Conservation (phyloP, 768 basidiomycete genomes). For the Boletus sensibilis region DNA sequence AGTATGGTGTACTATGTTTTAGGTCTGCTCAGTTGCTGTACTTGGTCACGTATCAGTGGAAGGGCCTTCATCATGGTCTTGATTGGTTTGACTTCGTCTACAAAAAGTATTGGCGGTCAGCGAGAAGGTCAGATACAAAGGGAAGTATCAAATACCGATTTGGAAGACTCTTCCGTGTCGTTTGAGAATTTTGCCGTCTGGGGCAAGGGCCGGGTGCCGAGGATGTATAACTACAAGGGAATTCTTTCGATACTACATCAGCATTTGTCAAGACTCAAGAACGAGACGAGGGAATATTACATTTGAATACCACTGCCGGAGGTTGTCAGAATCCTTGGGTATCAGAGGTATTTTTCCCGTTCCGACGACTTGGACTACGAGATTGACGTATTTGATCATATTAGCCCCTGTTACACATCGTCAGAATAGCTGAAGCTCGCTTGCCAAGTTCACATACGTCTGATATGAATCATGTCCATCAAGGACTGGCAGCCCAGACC, state of each 20-base stretch:
- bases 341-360: slow-evolving; percentile 52
- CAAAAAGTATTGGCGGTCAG: not conserved
- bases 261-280: not conserved
- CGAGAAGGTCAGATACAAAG: not conserved
- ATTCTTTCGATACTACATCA: slow-evolving; percentile 45
- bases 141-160: slow-evolving; percentile 50
- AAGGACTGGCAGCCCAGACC: slow-evolving; percentile 79
- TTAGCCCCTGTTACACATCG: slow-evolving; percentile 38
- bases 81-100: slow-evolving; percentile 73
- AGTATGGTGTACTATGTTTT: slow-evolving; percentile 7
- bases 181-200: slow-evolving; percentile 44
- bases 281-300: slow-evolving; percentile 36
- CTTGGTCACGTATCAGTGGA: slow-evolving; percentile 59
- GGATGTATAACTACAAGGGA: slow-evolving; percentile 70
- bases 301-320: slow-evolving; percentile 71
- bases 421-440: not conserved
- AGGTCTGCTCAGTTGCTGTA: slow-evolving; percentile 35
- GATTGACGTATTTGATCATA: slow-evolving; percentile 63
- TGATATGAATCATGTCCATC: slow-evolving; percentile 67
- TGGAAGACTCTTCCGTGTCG: slow-evolving; percentile 64
- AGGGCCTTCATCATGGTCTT: slow-evolving; percentile 69
- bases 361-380: slow-evolving; percentile 79
- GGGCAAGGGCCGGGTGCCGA: slow-evolving; percentile 50
- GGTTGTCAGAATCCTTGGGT: slow-evolving; percentile 54
- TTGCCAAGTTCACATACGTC: slow-evolving; percentile 50